Evolutionary conservation across 2,329 filamentous ascomycete genomes (phyloP).

Genomic region (Ascochyta viciae-villosae): DNA sequence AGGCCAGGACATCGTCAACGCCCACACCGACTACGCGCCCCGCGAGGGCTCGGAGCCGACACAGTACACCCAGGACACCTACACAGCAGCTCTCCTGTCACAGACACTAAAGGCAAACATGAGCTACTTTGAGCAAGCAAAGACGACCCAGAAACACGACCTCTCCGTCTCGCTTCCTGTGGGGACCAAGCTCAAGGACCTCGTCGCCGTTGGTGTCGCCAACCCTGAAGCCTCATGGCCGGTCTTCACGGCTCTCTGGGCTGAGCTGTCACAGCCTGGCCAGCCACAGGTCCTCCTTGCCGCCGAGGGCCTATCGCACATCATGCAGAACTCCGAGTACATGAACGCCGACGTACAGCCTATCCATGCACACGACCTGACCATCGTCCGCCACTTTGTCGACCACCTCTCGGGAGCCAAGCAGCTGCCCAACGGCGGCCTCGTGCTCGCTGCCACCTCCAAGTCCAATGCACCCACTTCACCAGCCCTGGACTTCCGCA

Average conservation of each 20-base stretch:
- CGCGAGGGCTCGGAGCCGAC: slow-evolving; percentile 62
- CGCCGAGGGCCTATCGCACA: slow-evolving; percentile 80
- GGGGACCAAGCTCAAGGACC: slow-evolving; percentile 68
- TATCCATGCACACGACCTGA: slow-evolving; percentile 87
- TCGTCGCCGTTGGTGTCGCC: slow-evolving; percentile 72
- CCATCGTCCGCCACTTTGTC: slow-evolving; percentile 76
- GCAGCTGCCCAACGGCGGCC: slow-evolving; percentile 74
- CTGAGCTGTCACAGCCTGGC: slow-evolving; percentile 70
- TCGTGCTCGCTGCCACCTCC: slow-evolving; percentile 76
- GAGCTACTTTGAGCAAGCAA: slow-evolving; percentile 63
- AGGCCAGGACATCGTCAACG: slow-evolving; percentile 84
- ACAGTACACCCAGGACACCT: slow-evolving; percentile 78
- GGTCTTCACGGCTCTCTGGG: slow-evolving; percentile 81
- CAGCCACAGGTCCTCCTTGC: slow-evolving; percentile 74
- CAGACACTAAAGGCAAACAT: slow-evolving; percentile 77
- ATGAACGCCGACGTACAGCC: slow-evolving; percentile 71
- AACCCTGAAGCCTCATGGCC: slow-evolving; percentile 81
- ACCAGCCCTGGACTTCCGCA: slow-evolving; percentile 71
- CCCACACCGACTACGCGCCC: slow-evolving; percentile 79
- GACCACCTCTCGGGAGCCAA: slow-evolving; percentile 65
- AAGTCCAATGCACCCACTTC: slow-evolving; percentile 72
- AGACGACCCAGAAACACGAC: slow-evolving; percentile 61
- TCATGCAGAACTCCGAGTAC: slow-evolving; percentile 82
- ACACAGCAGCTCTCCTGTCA: slow-evolving; percentile 76
- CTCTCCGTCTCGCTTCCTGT: slow-evolving; percentile 66